These are phyloP conservation scores for Clitoria ternatea DNA, from an alignment of 306 rosid species.

Conservation along the genomic window DNA sequence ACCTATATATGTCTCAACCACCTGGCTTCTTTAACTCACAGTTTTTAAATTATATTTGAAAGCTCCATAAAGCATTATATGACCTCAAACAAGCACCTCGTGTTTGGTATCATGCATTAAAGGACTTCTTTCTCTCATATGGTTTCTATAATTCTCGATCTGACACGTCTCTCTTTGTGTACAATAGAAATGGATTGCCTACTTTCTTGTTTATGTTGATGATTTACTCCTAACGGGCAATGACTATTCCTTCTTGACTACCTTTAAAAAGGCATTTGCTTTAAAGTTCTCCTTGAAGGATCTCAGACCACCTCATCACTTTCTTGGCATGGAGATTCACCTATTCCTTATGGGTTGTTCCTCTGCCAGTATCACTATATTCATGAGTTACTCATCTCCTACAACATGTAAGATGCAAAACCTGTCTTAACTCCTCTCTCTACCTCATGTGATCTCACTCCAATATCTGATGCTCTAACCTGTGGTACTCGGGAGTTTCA, in stretches of 20 bases:
- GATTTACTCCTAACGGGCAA: neutral
- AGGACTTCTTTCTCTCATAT: neutral
- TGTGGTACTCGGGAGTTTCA: too few relatives aligned
- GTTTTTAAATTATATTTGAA: neutral
- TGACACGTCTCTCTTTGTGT: neutral
- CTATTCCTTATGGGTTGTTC: neutral
- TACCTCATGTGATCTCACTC: too few relatives aligned
- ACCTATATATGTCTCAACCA: neutral
- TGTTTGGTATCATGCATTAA: neutral
- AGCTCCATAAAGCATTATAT: neutral
- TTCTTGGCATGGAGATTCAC: neutral
- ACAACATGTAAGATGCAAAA: too few relatives aligned
- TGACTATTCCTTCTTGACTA: neutral
- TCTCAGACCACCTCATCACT: neutral
- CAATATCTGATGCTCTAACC: too few relatives aligned
- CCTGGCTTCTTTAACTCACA: neutral
- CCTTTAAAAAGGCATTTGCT: neutral
- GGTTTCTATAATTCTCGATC: neutral
- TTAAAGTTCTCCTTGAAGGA: too few relatives aligned
- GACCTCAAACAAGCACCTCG: neutral
- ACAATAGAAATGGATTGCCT: neutral
- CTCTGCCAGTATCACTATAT: neutral
- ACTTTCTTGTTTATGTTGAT: neutral
- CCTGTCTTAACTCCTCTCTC: too few relatives aligned
- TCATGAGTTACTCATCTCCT: neutral